Conservation (phyloP, 2,329 filamentous ascomycete genomes). For the Phaeosphaeria sp. region DNA sequence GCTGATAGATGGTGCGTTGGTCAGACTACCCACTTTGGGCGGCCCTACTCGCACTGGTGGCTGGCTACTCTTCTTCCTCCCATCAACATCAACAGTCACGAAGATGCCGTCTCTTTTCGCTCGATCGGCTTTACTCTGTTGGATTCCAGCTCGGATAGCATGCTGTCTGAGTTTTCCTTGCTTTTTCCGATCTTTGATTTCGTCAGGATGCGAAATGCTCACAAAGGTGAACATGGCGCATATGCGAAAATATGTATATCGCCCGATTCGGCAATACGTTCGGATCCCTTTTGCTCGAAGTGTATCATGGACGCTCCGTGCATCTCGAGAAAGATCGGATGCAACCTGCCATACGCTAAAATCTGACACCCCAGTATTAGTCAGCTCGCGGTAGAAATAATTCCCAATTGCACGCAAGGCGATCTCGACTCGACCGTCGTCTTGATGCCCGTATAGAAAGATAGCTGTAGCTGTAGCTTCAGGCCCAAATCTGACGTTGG, state of each 20-base stretch:
- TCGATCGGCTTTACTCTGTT: slow-evolving; percentile 10
- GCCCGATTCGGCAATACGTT: slow-evolving; percentile 1
- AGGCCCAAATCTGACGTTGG: not conserved
- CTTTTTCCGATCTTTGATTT: slow-evolving; percentile 11
- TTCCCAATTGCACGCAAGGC: not conserved
- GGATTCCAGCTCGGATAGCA: slow-evolving; percentile 18
- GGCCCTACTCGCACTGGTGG: not conserved
- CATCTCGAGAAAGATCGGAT: not conserved
- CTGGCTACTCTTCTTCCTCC: slow-evolving; percentile 2
- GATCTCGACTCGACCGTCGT: not conserved
- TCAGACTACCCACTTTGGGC: not conserved
- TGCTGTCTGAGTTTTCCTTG: slow-evolving; percentile 14
- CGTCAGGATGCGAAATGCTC: slow-evolving; percentile 14
- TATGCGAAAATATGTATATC: not conserved
- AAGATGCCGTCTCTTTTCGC: slow-evolving; percentile 14
- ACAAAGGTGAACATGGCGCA: slow-evolving; percentile 22
- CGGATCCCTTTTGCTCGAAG: not conserved
- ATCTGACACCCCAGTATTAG: not conserved
- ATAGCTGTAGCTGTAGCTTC: not conserved
- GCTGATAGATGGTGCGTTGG: slow-evolving; percentile 7
- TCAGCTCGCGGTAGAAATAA: not conserved
- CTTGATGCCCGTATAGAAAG: not conserved
- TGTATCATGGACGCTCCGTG: not conserved
- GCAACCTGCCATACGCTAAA: not conserved
- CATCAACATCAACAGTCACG: slow-evolving; percentile 8